phyloP scores from a whole-genome alignment of 495 filamentous ascomycete genomes.

The Podospora didyma region DNA sequence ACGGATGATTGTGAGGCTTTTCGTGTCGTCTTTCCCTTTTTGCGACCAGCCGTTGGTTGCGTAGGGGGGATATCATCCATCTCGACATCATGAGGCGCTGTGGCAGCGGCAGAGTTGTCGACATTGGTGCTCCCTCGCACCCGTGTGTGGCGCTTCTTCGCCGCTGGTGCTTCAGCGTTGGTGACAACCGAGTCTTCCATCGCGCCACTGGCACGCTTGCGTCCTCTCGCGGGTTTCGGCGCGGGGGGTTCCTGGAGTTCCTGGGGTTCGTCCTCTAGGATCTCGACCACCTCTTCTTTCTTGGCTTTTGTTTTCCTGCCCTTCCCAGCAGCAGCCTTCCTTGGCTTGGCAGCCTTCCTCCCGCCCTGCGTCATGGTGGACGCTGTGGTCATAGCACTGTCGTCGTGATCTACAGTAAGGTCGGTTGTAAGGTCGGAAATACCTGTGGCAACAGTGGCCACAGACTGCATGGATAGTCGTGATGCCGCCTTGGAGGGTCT shows the following conservation, averaged over 20 bases:
- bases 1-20: slow-evolving; percentile 53
- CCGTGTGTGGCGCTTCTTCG: slow-evolving; percentile 64
- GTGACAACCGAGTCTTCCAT: slow-evolving; percentile 41
- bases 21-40: slow-evolving; percentile 41
- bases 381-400: slow-evolving; percentile 61
- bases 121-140: slow-evolving; percentile 30
- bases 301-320: slow-evolving; percentile 52
- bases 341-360: slow-evolving; percentile 43
- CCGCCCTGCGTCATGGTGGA: slow-evolving; percentile 52
- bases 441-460: slow-evolving; percentile 51
- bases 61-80: slow-evolving; percentile 28
- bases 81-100: slow-evolving; percentile 27
- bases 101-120: slow-evolving; percentile 19
- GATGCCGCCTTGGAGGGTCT: slow-evolving; percentile 62
- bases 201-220: slow-evolving; percentile 64
- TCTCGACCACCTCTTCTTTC: slow-evolving; percentile 57
- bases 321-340: slow-evolving; percentile 29
- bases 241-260: slow-evolving; percentile 36
- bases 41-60: slow-evolving; percentile 25
- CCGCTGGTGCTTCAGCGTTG: slow-evolving; percentile 48
- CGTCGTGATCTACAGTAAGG: slow-evolving; percentile 54
- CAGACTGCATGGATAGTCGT: slow-evolving; percentile 67
- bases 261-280: slow-evolving; percentile 36
- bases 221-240: slow-evolving; percentile 46
- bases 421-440: slow-evolving; percentile 47